Evolutionary conservation across 2,329 filamentous ascomycete genomes (phyloP).

Genomic region (Emmonsiellopsis sp.): DNA sequence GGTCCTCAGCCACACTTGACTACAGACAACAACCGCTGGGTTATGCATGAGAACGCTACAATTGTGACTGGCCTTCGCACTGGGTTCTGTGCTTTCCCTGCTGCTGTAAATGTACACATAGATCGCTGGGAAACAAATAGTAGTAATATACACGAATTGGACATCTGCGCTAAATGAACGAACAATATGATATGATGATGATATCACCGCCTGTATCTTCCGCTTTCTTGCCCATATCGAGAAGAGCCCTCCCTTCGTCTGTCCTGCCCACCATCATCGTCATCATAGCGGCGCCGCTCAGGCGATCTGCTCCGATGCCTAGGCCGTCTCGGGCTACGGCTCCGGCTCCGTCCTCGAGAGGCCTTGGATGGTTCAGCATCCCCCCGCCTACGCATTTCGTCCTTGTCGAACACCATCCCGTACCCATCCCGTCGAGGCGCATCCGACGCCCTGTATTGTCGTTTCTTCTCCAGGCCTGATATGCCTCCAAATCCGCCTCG

Average conservation of each 20-base stretch:
- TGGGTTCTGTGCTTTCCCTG: too few relatives aligned
- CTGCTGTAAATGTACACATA: too few relatives aligned
- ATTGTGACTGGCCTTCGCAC: too few relatives aligned
- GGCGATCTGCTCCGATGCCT: slow-evolving; percentile 20
- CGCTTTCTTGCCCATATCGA: slow-evolving; percentile 19
- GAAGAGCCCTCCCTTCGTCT: slow-evolving; percentile 12
- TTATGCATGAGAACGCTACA: too few relatives aligned
- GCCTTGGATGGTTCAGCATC: slow-evolving; percentile 11
- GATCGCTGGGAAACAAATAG: too few relatives aligned
- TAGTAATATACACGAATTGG: too few relatives aligned
- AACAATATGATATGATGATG: not conserved
- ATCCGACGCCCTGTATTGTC: slow-evolving; percentile 71
- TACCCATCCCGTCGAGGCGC: slow-evolving; percentile 46
- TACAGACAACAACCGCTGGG: too few relatives aligned
- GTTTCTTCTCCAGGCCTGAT: slow-evolving; percentile 74
- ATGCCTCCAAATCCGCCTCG: slow-evolving; percentile 86
- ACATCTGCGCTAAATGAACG: too few relatives aligned
- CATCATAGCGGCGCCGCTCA: slow-evolving; percentile 21
- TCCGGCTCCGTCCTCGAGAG: slow-evolving; percentile 19
- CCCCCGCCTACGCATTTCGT: slow-evolving; percentile 49
- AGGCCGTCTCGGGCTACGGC: slow-evolving; percentile 36
- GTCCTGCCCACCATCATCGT: slow-evolving; percentile 16
- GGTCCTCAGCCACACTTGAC: too few relatives aligned
- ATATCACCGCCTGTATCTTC: slow-evolving; percentile 1
- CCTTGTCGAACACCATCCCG: slow-evolving; percentile 71